Evolutionary conservation across 2,329 filamentous ascomycete species (phyloP).

Genomic region (Arachnopeziza araneosa): DNA sequence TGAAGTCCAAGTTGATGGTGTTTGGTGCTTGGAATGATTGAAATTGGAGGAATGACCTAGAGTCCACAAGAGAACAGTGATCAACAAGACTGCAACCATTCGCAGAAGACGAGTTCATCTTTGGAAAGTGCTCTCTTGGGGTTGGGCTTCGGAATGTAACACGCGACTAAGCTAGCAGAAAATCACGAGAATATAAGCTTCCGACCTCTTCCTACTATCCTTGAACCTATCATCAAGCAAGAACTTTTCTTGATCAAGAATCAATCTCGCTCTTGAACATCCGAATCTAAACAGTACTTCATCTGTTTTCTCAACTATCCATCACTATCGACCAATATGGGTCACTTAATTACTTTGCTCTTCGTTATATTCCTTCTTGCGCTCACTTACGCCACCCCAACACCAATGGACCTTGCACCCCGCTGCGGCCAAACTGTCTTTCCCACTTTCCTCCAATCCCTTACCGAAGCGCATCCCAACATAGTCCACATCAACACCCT

Average conservation of each 20-base stretch:
- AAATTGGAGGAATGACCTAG: not conserved
- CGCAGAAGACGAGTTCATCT: not conserved
- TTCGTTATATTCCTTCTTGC: slow-evolving; percentile 9
- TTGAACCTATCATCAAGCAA: not conserved
- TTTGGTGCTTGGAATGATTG: too few species aligned
- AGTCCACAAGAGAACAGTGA: not conserved
- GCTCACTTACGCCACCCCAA: slow-evolving; percentile 13
- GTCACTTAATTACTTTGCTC: slow-evolving; percentile 1
- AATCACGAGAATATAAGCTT: not conserved
- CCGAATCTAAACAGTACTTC: not conserved
- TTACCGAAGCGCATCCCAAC: slow-evolving; percentile 12
- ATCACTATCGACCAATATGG: slow-evolving; percentile 5
- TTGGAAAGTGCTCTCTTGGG: not conserved
- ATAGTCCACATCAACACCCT: slow-evolving; percentile 4
- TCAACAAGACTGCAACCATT: too few species aligned
- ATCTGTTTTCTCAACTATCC: not conserved
- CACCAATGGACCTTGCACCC: slow-evolving; percentile 14
- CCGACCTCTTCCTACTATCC: not conserved
- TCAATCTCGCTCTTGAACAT: not conserved
- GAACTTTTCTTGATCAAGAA: not conserved
- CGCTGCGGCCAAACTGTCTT: slow-evolving; percentile 14
- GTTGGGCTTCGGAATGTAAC: not conserved
- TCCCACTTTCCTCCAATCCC: slow-evolving; percentile 14
- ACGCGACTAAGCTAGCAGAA: not conserved
- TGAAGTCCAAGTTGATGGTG: too few species aligned